Conservation (phyloP, 2,329 filamentous ascomycete species). For the Chrysosporium queenslandicum region DNA sequence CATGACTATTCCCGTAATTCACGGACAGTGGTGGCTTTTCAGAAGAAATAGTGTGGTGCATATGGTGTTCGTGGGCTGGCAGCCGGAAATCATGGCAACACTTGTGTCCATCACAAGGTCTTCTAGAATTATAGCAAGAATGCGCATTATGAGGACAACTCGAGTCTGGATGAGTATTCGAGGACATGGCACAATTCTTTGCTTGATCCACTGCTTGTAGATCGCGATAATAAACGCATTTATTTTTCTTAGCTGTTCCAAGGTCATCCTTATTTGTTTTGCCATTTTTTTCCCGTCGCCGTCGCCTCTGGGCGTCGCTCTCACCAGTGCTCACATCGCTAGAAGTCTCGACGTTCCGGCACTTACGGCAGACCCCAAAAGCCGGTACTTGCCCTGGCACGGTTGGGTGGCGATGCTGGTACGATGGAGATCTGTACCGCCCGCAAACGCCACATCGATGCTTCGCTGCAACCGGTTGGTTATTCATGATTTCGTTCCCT, state of each 20-base stretch:
- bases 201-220: neutral
- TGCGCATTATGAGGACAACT: neutral
- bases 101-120: neutral
- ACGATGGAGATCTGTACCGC: conserved; percentile 14
- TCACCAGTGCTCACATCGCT: conserved; percentile 9
- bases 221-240: neutral
- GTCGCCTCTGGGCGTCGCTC: neutral
- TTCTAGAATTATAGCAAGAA: neutral
- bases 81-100: neutral
- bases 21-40: neutral
- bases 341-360: conserved; percentile 8
- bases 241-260: neutral
- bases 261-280: neutral
- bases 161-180: neutral
- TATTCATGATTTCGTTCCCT: neutral
- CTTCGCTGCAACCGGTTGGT: conserved; percentile 6
- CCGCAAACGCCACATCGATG: conserved; percentile 15
- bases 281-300: neutral
- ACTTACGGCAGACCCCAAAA: conserved; percentile 13
- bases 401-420: conserved; percentile 12
- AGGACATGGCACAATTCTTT: neutral
- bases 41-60: conserved; percentile 1
- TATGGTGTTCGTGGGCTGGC: neutral
- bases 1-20: neutral
- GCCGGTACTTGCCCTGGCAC: neutral